Evolutionary conservation across 2,329 filamentous ascomycete genomes (phyloP), one percentile per base, ranked within the genome.

Genomic region (Xylaria multiplex): DNA sequence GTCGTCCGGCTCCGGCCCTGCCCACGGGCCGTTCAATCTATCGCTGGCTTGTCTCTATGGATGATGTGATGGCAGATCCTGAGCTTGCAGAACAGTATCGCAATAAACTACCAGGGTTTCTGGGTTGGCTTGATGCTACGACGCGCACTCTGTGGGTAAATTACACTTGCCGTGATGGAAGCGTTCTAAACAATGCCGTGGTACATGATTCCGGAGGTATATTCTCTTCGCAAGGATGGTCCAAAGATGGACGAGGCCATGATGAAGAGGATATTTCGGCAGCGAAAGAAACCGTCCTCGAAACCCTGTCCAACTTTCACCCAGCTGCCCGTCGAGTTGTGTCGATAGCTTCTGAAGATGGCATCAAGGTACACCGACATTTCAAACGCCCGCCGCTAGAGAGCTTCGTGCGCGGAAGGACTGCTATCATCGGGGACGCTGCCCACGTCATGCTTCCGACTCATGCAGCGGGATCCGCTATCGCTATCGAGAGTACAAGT

Each of bases 391-490:
- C 63, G 8, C 61, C 69, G 7, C 59, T 71, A 0, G 56, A 65
- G 40, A 68, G 59, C 40, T 71, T 71, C 45, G 69, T 70, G 48
- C 68, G 64, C 6, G 69, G 69, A 22, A 64, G 66, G 8, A 50
- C 64, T 6, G 68, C 58, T 22, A 22, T 71, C 9, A 58, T 71
- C 0, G 69, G 69, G 2, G 69, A 71, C 30, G 61, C 65, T 13
- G 68, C 66, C 2, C 69, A 71, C 27, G 61, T 69, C n/a, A 71
- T 71, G 69, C 19, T 71, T 53, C 69, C 69, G 11, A 70, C 69
- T 2, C 68, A 71, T 53, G 69, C 68, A 1, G 69, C 69, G 9
- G 69, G 68, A 3, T 42, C 53, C 5, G 63, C 65, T 0, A 37
- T 69, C 8, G 66, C 66, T 3, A 64, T 71, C 6, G 69, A 71